Base-by-base conservation (phyloP, 2,329 filamentous ascomycete species). In the Hypoxylon rubiginosum region DNA sequence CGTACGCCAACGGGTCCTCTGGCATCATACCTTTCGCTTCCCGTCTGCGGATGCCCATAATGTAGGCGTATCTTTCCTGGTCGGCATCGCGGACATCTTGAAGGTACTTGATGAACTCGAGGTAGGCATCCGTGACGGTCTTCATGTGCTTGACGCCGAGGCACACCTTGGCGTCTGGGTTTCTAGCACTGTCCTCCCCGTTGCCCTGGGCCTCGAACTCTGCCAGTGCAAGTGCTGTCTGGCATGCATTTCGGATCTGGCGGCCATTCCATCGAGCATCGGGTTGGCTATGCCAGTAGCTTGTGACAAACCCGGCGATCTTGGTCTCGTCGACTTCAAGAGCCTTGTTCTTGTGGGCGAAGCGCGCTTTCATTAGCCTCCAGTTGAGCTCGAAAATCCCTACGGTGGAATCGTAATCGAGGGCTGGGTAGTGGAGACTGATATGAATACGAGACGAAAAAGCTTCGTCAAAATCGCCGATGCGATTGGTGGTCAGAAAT, bases 401-500 rank as follows among this genome's bases (percentile, higher is more conserved):
- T 24, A 45, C 36, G 8, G 67, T 71, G 3, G 68, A 51, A 5
- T 57, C n/a, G 10, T 58, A 19, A 43, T 68, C 53, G 2, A 75
- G 71, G 1, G 59, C 54, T 0, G 71, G 76, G 53, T 79, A 80
- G 66, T 79, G 75, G 0, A 80, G 66, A 13, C 70, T 75, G 10
- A 79, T 68, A 43, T 81, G 77, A 21, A 81, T 78, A 0, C 79
- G 74, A 0, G 78, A 79, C 41, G 69, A 68, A 52, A 81, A 81
- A 0, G 81, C 81, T 28, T 80, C 79, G 54, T 83, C 81, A 17
- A 83, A 77, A 1, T 73, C 68, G 1, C 80, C 79, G 4, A 82
- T 73, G 5, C 79, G 75, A 64, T 82, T 83, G 7, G 80, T 82
- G 0, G 81, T 83, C 6, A 82, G 72, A 62, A 78, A 79, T 0